Base-by-base conservation (phyloP, 345 rosid genomes). In the Gossypium rotundifolium region DNA sequence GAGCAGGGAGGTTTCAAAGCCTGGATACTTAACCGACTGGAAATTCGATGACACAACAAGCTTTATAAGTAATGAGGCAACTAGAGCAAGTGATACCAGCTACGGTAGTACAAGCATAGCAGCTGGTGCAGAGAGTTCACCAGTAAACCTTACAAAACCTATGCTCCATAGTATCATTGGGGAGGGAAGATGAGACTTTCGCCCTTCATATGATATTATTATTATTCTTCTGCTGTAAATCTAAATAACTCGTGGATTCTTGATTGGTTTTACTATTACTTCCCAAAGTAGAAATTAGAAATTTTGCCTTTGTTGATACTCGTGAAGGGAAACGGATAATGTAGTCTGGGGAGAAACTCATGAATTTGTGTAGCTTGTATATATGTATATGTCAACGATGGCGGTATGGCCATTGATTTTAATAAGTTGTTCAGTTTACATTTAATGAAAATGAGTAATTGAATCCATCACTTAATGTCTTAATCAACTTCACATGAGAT, bases 21-120 rank as follows among this genome's bases (percentile, higher is more conserved):
- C 93, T 13, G 87, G 88, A 11, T 87, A 90, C 84, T 65, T 90
- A 77, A 80, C 86, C 4, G 87, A 79, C 65, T 89, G 89, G 90
- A 87, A 81, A 74, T 87, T 78, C 27, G 83, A 79, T 18, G 91
- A 85, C 59, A 60, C 79, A 14, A 74, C 77, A 11, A 73, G 77
- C 79, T 81, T 87, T 65, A 13, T 55, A 66, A 81, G 74, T 20
- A 77, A 65, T 55, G 73, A 69, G 27, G 81, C 75, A 22, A 68
- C 76, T 11, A 63, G 8, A 74, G 80, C 75, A 53, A 73, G 61
- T 16, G 74, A 69, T 20, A 75, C 48, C 12, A 73, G 65, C 74
- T 18, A 9, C 3, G 16, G 48, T 51, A 64, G 67, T 22, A 29
- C 74, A 64, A 76, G 70, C 76, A 60, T 25, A 4, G 29, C 40